Conservation (phyloP, 2,329 filamentous ascomycete genomes). For the Ceratocystiopsis sp. region DNA sequence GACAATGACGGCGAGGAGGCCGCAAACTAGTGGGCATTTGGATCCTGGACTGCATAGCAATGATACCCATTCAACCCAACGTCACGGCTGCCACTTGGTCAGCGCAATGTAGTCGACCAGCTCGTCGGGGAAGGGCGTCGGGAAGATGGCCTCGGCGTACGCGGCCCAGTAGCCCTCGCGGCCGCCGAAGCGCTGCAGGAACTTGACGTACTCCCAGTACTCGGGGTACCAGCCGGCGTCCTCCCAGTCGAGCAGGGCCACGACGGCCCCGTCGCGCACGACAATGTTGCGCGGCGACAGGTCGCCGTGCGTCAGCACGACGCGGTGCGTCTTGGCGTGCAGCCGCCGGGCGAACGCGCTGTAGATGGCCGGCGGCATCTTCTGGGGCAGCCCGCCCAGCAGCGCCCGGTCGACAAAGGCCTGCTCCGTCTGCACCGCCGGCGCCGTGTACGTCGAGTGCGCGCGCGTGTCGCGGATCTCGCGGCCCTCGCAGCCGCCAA, state of each 20-base stretch:
- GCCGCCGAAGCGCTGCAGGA: constrained; percentile 11
- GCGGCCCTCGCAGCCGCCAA: constrained; percentile 13
- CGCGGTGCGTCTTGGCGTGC: constrained; percentile 12
- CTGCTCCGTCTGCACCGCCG: constrained; percentile 10
- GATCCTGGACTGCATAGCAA: too few relatives aligned
- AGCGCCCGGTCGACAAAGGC: constrained; percentile 14
- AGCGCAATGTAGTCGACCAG: constrained; percentile 12
- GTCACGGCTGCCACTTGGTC: constrained; percentile 8
- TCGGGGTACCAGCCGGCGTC: constrained; percentile 27
- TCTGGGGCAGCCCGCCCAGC: constrained; percentile 4
- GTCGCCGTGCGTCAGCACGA: constrained; percentile 33
- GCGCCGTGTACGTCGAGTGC: constrained; percentile 10
- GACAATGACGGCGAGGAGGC: too few relatives aligned
- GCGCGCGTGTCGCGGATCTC: constrained; percentile 13
- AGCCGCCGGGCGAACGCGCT: constrained; percentile 12
- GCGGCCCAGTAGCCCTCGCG: constrained; percentile 10
- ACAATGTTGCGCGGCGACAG: constrained; percentile 28
- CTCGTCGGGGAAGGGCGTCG: constrained; percentile 12
- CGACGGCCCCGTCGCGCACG: constrained; percentile 19
- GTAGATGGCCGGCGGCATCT: constrained; percentile 9
- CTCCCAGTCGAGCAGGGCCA: constrained; percentile 30
- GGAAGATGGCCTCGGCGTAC: constrained; percentile 13
- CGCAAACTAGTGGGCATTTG: too few relatives aligned
- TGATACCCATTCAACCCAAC: too few relatives aligned
- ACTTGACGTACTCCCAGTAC: constrained; percentile 23